phyloP scores from a whole-genome alignment of 1,139 yeast species.

The Taphrina deformans region DNA sequence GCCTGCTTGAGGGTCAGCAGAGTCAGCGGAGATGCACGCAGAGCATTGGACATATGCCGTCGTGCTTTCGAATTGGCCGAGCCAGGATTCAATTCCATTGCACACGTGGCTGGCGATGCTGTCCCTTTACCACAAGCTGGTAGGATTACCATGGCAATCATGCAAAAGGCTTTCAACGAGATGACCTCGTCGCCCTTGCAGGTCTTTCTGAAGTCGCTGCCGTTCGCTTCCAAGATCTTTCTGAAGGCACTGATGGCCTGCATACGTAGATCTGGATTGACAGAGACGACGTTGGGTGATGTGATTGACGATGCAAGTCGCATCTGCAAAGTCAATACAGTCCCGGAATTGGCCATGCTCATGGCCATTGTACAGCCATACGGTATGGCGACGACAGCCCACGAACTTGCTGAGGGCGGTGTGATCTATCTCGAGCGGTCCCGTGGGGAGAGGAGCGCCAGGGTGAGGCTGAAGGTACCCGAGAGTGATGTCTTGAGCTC shows the following conservation, averaged over 20 bases:
- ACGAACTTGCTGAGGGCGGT: constrained; percentile 77
- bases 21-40: constrained; percentile 95
- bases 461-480: constrained; percentile 15
- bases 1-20: constrained; percentile 94
- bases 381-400: constrained; percentile 57
- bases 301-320: constrained; percentile 72
- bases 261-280: constrained; percentile 65
- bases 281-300: constrained; percentile 69
- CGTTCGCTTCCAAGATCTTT: constrained; percentile 71
- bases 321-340: constrained; percentile 31
- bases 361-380: constrained; percentile 43
- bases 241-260: constrained; percentile 66
- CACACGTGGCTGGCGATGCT: constrained; percentile 31
- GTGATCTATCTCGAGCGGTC: constrained; percentile 59
- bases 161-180: constrained; percentile 76
- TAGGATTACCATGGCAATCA: constrained; percentile 66
- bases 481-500: constrained; percentile 23
- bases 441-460: constrained; percentile 10
- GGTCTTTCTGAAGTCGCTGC: constrained; percentile 58
- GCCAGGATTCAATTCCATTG: constrained; percentile 27
- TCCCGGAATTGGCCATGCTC: constrained; percentile 34
- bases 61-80: constrained; percentile 91
- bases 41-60: constrained; percentile 84
- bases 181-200: constrained; percentile 72
- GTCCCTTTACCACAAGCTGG: constrained; percentile 45